phyloP scores from a whole-genome alignment of 2,329 filamentous ascomycete genomes.

The Neonectria neomacrospora region DNA sequence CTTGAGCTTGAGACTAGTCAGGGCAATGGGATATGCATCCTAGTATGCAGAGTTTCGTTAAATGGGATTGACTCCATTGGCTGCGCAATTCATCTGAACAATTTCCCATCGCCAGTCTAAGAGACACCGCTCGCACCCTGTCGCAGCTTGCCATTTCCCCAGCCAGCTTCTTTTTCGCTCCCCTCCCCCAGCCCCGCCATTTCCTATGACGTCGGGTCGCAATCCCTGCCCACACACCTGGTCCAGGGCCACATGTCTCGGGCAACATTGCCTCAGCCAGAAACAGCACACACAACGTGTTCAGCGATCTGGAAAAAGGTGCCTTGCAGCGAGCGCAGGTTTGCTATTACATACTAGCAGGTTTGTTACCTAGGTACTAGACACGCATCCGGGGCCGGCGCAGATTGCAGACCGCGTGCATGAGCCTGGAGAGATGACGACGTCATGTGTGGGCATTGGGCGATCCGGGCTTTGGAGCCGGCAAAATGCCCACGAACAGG shows the following conservation, averaged over 20 bases:
- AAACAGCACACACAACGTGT: not conserved
- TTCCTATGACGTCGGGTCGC: conserved; percentile 21
- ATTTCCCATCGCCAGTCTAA: too few species aligned
- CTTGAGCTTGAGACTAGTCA: too few species aligned
- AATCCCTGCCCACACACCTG: not conserved
- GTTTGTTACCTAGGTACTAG: too few species aligned
- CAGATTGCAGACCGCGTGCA: conserved; percentile 6
- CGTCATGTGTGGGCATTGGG: not conserved
- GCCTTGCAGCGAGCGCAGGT: not conserved
- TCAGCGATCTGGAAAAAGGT: not conserved
- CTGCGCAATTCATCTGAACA: not conserved
- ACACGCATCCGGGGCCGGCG: not conserved
- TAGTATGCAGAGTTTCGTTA: not conserved
- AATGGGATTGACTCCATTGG: not conserved
- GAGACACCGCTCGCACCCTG: not conserved
- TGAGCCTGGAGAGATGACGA: conserved; percentile 3
- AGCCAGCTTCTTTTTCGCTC: conserved; percentile 12
- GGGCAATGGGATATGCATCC: not conserved
- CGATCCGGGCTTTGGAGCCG: not conserved
- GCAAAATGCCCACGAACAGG: not conserved
- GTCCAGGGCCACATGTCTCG: conserved; percentile 1
- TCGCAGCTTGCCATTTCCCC: conserved; percentile 12
- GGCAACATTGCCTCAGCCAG: not conserved
- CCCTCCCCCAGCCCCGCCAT: conserved; percentile 21
- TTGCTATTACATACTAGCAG: not conserved